Conservation (phyloP, 2,329 filamentous ascomycete genomes). For the Plectosphaerella sp. region DNA sequence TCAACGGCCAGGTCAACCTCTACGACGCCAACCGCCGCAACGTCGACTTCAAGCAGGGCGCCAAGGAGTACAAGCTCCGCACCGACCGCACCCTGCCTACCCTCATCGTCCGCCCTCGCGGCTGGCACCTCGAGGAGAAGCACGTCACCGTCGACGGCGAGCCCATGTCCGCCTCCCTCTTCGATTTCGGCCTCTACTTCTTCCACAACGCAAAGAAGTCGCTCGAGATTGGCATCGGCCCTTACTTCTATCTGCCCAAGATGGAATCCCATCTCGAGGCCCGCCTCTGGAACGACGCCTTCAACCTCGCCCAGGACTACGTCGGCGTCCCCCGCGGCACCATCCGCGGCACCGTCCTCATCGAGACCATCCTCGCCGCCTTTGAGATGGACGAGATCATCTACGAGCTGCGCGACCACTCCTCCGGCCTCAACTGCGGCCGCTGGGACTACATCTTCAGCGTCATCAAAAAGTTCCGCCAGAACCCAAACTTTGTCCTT, state of each 20-base stretch:
- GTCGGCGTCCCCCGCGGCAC: slow-evolving; percentile 77
- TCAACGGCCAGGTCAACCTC: slow-evolving; percentile 86
- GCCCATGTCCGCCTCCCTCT: slow-evolving; percentile 77
- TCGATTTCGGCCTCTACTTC: slow-evolving; percentile 92
- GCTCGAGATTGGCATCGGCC: slow-evolving; percentile 70
- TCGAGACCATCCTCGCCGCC: slow-evolving; percentile 86
- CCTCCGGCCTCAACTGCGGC: slow-evolving; percentile 84
- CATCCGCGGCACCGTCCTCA: slow-evolving; percentile 81
- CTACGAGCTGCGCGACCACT: slow-evolving; percentile 88
- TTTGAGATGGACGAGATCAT: slow-evolving; percentile 99
- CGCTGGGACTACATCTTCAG: slow-evolving; percentile 96
- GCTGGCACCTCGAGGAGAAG: slow-evolving; percentile 91
- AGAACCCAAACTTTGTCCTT: slow-evolving; percentile 79
- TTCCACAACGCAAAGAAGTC: slow-evolving; percentile 87
- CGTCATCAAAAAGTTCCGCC: slow-evolving; percentile 91
- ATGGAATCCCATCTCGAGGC: slow-evolving; percentile 91
- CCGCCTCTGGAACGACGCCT: slow-evolving; percentile 86
- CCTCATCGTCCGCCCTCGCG: slow-evolving; percentile 78
- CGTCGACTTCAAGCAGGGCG: slow-evolving; percentile 83
- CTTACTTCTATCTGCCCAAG: slow-evolving; percentile 90
- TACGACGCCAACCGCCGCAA: slow-evolving; percentile 83
- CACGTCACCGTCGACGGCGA: slow-evolving; percentile 86
- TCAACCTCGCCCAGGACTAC: slow-evolving; percentile 84
- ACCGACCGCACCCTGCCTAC: slow-evolving; percentile 75
- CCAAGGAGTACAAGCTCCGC: slow-evolving; percentile 88